Base-by-base conservation (phyloP, 2,329 filamentous ascomycete genomes). In the Metarhizium robertsii region DNA sequence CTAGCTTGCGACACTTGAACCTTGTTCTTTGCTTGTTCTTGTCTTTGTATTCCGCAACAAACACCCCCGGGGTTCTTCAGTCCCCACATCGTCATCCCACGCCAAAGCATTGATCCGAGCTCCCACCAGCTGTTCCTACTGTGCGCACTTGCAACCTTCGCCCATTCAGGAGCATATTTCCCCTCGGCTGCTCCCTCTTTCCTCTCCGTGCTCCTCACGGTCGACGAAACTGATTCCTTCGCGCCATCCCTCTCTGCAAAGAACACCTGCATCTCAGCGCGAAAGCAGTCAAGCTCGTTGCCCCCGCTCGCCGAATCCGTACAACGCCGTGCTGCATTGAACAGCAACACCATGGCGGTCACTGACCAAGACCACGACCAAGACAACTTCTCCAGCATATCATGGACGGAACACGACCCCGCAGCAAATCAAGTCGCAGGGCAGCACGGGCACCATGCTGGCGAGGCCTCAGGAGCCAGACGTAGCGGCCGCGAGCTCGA, bases 331-430 rank as follows among this genome's bases (percentile, higher is more conserved):
- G 43, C 20, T n/a, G 7, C 13, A 50, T 50, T 13, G 4, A 25
- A 25, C 11, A 50, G 30, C 52, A 18, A 40, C 38, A 30, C 45
- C 47, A 66, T 68, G 67, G 62, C 75, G 58, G 75, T 75, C 64
- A 74, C 77, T 61, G 77, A 80, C 64, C 73, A 79, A 65, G 85
- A 88, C 71, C 53, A 56, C 40, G 64, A 81, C 64, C 74, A 78
- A 65, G 86, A 89, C 71, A 86, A 88, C 72, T 94, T 94, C 71
- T 88, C 90, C 67, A 88, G 83, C 67, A 84, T 92, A 59, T 87
- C 87, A 57, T 95, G 90, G 90, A 85, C 83, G 67, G 84, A 86
- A 57, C 78, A 80, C 48, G 74, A 67, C 60, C 75, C 79, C 45
- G 65, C 60, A 18, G 52, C n/a, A 36, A 62, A 50, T 20, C 52